Evolutionary conservation across 2,329 filamentous ascomycete genomes (phyloP), one percentile per base, ranked within the genome.

Genomic region (Phaeosphaeria sp.): DNA sequence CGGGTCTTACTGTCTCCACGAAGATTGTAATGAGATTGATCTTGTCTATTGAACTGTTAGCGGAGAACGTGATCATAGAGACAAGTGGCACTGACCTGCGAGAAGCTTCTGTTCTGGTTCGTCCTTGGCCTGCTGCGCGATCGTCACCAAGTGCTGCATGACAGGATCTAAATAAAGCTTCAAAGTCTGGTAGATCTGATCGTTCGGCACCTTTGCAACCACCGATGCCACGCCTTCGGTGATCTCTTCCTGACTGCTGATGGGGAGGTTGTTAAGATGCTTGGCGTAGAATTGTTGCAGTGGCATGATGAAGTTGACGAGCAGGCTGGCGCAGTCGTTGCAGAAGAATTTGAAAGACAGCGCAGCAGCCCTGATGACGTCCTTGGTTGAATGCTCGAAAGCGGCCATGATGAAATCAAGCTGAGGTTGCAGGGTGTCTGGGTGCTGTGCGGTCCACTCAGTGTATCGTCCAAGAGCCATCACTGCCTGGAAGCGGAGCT

Each of bases 391-490:
- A 56, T 94, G 91, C 64, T 92, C 86, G 79, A 99, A 99, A 0
- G 93, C 95, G 4, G 89, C 91, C 65, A 97, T 93, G 71, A 99
- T 96, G 79, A 96, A 99, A 71, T 92, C 93, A 74, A 99, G 91
- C 77, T 99, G 95, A 8, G 91, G 86, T 77, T 97, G 91, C 8
- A 99, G 83, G 46, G 94, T 96, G 57, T 97, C 92, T 0, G 94
- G 92, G 72, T 99, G 95, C 48, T 92, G 89, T 5, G 95, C 88
- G 0, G 96, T 99, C 95, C 95, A 99, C 77, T 98, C 94, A 0
- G 96, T 99, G 74, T 99, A 99, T 61, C 95, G 87, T 39, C 93
- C 95, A 21, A 99, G 86, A 2, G 96, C 93, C 93, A 99, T 97
- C 71, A 98, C 97, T 6, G 94, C 94, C 61, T 96, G 94, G 78